Base-by-base conservation (phyloP, 768 basidiomycete species). In the Trametes cinnabarina region DNA sequence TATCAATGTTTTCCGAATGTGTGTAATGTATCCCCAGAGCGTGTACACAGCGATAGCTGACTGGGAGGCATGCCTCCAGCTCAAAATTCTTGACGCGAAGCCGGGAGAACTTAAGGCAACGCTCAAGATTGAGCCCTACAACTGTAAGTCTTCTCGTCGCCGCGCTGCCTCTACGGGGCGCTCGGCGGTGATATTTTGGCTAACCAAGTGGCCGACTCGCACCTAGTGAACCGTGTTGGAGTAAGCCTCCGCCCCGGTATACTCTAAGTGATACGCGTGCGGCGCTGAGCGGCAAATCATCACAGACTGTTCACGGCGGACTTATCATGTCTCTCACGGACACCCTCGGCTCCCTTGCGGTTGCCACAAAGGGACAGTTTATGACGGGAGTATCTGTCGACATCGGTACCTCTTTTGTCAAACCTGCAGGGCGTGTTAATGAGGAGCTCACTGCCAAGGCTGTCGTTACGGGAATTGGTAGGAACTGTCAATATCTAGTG, bases 361-460 rank as follows among this genome's bases (percentile, higher is more conserved):
- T 94, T 23, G 88, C 90, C 1, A 82, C 85, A 14, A 86, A 85
- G 61, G 92, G 92, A 3, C 86, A 91, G 9, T 94, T 75, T 66
- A 91, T 92, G 90, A 93, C 92, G 0, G 90, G 92, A 15, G 90
- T 93, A 10, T 91, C 89, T 2, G 90, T 90, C 3, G 91, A 93
- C 68, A 83, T 94, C 61, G 85, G 74, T 23, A 74, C 90, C 0
- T 88, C 88, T 1, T 93, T 92, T 61, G 82, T 92, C 56, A 83
- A 84, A 32, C 89, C 88, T 19, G 87, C 81, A 5, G 92, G 92
- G n/a, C 79, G 76, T 53, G 73, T 76, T 0, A 92, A 90, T 11
- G 89, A 92, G 59, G 72, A 79, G 12, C 69, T 94, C 14, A 78
- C 81, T 53, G 83, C 83, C 3, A 88, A 79, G 63, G 88, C 86